Evolutionary conservation across 2,329 filamentous ascomycete species (phyloP).

Genomic region (Fusarium sp.): DNA sequence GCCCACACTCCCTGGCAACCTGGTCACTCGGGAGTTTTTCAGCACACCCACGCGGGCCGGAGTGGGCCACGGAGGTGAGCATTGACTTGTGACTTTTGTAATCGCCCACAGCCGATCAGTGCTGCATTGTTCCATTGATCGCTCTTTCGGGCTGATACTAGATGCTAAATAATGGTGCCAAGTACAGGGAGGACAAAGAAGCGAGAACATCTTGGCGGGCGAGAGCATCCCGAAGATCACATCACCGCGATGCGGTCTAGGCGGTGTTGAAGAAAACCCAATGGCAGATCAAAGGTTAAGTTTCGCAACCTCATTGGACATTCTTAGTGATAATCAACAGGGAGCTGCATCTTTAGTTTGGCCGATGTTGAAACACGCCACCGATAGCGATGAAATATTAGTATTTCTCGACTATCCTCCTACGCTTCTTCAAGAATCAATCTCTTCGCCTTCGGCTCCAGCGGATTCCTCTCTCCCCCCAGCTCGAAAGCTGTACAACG

Average conservation of each 20-base stretch:
- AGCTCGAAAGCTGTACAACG: conserved; percentile 18
- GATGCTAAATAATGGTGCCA: background rate
- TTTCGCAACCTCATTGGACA: conserved; percentile 22
- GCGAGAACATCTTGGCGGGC: background rate
- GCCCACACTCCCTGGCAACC: conserved; percentile 15
- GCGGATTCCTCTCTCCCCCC: background rate
- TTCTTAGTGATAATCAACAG: background rate
- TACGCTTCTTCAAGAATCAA: background rate
- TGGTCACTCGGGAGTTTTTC: conserved; percentile 33
- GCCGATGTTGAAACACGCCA: background rate
- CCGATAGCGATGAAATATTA: background rate
- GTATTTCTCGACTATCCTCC: background rate
- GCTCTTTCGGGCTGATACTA: background rate
- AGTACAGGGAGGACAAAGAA: background rate
- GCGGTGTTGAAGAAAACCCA: background rate
- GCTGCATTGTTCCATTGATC: conserved; percentile 7
- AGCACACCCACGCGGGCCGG: conserved; percentile 29
- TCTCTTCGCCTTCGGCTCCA: conserved; percentile 3
- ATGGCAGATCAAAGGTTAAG: conserved; percentile 1
- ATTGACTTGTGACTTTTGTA: conserved; percentile 6
- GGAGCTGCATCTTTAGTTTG: background rate
- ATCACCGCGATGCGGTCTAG: background rate
- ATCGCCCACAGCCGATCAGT: background rate
- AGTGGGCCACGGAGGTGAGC: conserved; percentile 20
- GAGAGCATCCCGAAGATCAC: background rate